Base-by-base conservation (phyloP, 208 protist species). In the Trypanosoma congolense region DNA sequence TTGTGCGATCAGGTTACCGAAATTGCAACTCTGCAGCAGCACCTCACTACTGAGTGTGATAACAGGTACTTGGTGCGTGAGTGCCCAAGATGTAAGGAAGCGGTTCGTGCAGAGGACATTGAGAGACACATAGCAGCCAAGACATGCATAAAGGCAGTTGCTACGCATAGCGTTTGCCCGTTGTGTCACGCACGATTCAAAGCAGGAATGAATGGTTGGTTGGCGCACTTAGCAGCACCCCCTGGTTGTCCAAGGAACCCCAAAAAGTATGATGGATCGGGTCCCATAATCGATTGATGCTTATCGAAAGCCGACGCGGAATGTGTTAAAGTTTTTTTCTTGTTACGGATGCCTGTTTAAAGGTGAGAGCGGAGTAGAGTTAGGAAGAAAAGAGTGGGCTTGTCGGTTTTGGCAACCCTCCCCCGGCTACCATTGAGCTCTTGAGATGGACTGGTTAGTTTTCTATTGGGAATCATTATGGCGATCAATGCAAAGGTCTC, bases 1-100 rank as follows among this genome's bases (percentile, higher is more conserved):
- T 65, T 95, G 48, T 96, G 90, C 44, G 81, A 91, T 44, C 88
- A 96, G 75, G 84, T 96, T 29, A 94, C 86, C 24, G 86, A 96
- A 63, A 93, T 96, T 48, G 73, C 78, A 51, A 84, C 76, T 21
- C 66, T 96, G 48, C 84, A 93, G 66, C 70, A 91, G 56, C 90
- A 96, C 65, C 65, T 92, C n/a, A 77, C 93, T 21, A 70, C 58
- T 5, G 90, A 96, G 67, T 96, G 90, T 54, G 81, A 90, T 58
- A 72, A 75, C 29, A 64, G 70, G 18, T 52, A 53, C 9, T 53
- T 86, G 21, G 83, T 95, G 55, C 71, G 77, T 2, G 77, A 93
- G 75, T 96, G 90, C 56, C 87, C 87, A n/a, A 75, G 68, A n/a
- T 96, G 90, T 58, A 75, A 77, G 35, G 86, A 94, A 58, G 90